A percentile compares a stretch with the other conserved stretches of the same genome.
These are phyloP conservation scores for Boletus rex-veris DNA, from an alignment of 768 basidiomycete species.

Conservation along the genomic window DNA sequence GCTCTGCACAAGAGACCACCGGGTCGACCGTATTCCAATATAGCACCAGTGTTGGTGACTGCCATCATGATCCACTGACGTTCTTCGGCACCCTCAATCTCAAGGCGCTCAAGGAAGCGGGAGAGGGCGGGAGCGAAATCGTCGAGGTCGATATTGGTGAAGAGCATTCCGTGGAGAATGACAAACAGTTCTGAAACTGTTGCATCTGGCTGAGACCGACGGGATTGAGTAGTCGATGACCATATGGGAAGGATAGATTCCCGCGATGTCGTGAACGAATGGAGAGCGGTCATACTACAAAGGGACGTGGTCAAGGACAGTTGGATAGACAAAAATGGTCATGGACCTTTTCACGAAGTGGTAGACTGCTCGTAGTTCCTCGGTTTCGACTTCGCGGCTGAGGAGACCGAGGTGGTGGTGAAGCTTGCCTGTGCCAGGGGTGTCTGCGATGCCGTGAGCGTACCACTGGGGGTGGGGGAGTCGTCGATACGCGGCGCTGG, in stretches of 20 bases:
- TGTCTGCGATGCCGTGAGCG: slow-evolving; percentile 76
- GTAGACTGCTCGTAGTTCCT: slow-evolving; percentile 83
- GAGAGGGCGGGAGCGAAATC: slow-evolving; percentile 80
- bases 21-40: slow-evolving; percentile 85
- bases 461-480: slow-evolving; percentile 86
- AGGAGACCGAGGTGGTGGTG: slow-evolving; percentile 93
- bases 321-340: background rate
- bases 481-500: slow-evolving; percentile 59
- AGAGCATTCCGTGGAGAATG: slow-evolving; percentile 93
- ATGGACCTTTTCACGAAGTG: slow-evolving; percentile 92
- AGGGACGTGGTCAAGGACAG: slow-evolving; percentile 4
- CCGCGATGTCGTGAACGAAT: slow-evolving; percentile 83
- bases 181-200: slow-evolving; percentile 78
- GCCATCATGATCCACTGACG: slow-evolving; percentile 99
- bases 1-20: slow-evolving; percentile 65
- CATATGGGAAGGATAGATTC: slow-evolving; percentile 91
- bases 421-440: slow-evolving; percentile 90
- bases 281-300: slow-evolving; percentile 82
- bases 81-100: slow-evolving; percentile 76
- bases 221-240: slow-evolving; percentile 60
- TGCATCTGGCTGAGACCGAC: slow-evolving; percentile 74
- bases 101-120: slow-evolving; percentile 82
- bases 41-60: slow-evolving; percentile 70
- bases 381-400: slow-evolving; percentile 75
- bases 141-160: slow-evolving; percentile 92